Evolutionary conservation across 2,329 filamentous ascomycete species (phyloP).

Genomic region (Juglanconis juglandina): DNA sequence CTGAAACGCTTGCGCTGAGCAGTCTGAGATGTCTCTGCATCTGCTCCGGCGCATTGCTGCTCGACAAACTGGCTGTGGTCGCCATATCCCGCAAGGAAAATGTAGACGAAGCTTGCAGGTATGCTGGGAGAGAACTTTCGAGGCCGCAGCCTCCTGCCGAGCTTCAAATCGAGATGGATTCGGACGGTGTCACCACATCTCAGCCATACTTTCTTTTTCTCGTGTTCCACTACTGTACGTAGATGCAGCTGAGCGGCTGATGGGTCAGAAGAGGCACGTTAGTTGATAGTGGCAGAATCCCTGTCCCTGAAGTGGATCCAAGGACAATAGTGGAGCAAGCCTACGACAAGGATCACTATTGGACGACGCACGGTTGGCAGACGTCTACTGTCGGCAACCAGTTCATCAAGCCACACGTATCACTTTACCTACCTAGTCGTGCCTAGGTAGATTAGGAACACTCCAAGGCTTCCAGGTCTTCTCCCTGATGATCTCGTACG

Average conservation of each 20-base stretch:
- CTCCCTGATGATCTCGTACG: too few relatives aligned
- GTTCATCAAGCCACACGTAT: too few relatives aligned
- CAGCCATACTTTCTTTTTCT: not conserved
- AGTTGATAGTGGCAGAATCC: not conserved
- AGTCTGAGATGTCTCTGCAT: conserved; percentile 33
- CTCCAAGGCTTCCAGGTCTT: too few relatives aligned
- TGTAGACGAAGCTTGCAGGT: not conserved
- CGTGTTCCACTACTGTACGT: not conserved
- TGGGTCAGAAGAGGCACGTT: not conserved
- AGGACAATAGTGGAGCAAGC: not conserved
- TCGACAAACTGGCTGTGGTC: conserved; percentile 30
- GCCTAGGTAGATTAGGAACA: too few relatives aligned
- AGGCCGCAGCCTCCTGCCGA: not conserved
- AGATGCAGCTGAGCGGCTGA: not conserved
- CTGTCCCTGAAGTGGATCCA: not conserved
- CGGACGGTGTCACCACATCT: not conserved
- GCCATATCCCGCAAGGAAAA: not conserved
- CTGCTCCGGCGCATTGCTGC: conserved; percentile 32
- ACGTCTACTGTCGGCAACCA: too few relatives aligned
- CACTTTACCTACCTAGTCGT: too few relatives aligned
- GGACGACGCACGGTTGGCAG: not conserved
- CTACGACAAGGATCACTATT: not conserved
- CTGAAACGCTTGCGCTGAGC: conserved; percentile 34
- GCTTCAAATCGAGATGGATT: not conserved
- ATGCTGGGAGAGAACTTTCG: not conserved